A percentile compares a stretch with the other conserved stretches of the same genome.
Conservation (phyloP, 2,329 filamentous ascomycete species). For the Pseudogymnoascus sp. region DNA sequence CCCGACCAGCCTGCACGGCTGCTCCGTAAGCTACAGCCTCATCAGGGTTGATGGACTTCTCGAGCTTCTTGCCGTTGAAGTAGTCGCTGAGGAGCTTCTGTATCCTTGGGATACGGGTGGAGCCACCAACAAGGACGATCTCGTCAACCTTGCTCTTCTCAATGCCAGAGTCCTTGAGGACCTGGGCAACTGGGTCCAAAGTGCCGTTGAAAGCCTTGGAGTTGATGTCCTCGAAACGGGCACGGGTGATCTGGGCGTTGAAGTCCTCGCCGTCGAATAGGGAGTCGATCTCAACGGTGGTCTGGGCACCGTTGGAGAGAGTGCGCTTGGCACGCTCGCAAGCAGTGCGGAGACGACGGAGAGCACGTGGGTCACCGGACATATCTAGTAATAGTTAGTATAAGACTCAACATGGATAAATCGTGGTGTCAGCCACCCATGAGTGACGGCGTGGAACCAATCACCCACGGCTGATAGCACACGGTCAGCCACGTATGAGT, state of each 20-base stretch:
- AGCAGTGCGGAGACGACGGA: slow-evolving; percentile 91
- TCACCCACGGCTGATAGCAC: not conserved
- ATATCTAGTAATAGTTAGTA: slow-evolving; percentile 38
- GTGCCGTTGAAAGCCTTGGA: slow-evolving; percentile 90
- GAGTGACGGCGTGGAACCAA: not conserved
- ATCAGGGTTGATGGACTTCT: slow-evolving; percentile 99
- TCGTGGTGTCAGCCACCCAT: too few relatives aligned
- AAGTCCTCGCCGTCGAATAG: slow-evolving; percentile 98
- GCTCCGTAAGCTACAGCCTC: slow-evolving; percentile 99
- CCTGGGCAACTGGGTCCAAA: slow-evolving; percentile 89
- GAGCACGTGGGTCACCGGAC: slow-evolving; percentile 76
- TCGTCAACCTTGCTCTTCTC: slow-evolving; percentile 92
- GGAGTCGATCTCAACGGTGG: slow-evolving; percentile 96
- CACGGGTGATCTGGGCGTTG: slow-evolving; percentile 94
- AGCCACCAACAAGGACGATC: slow-evolving; percentile 97
- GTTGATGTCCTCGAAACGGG: slow-evolving; percentile 98
- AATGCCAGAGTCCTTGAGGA: slow-evolving; percentile 83
- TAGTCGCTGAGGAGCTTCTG: slow-evolving; percentile 99
- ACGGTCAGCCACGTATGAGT: not conserved
- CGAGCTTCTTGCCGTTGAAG: slow-evolving; percentile 99
- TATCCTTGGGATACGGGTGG: slow-evolving; percentile 96
- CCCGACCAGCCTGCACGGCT: slow-evolving; percentile 69
- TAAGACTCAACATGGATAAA: not conserved
- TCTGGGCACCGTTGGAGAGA: slow-evolving; percentile 92
- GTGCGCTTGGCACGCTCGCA: slow-evolving; percentile 99